Base-by-base conservation (phyloP, 2,329 filamentous ascomycete genomes). In the Phialophora tarda region DNA sequence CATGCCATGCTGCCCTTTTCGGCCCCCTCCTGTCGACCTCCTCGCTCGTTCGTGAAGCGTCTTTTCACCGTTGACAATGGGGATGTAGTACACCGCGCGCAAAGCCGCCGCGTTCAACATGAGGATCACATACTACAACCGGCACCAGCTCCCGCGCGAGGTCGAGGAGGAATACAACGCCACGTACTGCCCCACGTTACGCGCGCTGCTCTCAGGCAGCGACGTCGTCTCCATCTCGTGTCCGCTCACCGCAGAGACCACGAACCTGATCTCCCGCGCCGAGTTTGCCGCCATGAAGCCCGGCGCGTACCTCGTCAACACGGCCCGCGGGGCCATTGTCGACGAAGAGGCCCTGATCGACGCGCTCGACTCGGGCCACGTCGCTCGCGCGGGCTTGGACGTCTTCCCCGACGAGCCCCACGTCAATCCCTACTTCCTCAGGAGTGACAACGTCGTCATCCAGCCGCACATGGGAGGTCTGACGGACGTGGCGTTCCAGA, bases 31-130 rank as follows among this genome's bases (percentile, higher is more conserved):
- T 23, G 11, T 17, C 14, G 4, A 14, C 14, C 4, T 17, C 34
- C 14, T 17, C 32, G 10, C 8, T 41, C 34, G 47, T 50, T 51
- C 23, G 23, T 17, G 44, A 23, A 50, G 14, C 34, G 34, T 17
- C 7, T 41, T 41, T n/a, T 32, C 21, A n/a, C 23, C 24, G 17
- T 24, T 48, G 14, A 62, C 23, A 14, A 14, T 30, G 17, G 34
- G 12, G 1, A n/a, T n/a, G 21, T 14, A 67, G 69, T 63, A 66
- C 34, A 54, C 64, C 10, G 69, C 67, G 14, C 55, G 82, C 75
- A 93, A 93, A 78, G 90, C 89, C 2, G 83, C 86, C 62, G 90
- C 83, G 0, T 93, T 96, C 75, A 90, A 89, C 11, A 93, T 95
- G 90, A 84, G 78, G 51, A 83, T 91, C 12, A 84, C 88, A 57